Evolutionary conservation across 768 basidiomycete species (phyloP).

Genomic region (Agrocybe praecox): DNA sequence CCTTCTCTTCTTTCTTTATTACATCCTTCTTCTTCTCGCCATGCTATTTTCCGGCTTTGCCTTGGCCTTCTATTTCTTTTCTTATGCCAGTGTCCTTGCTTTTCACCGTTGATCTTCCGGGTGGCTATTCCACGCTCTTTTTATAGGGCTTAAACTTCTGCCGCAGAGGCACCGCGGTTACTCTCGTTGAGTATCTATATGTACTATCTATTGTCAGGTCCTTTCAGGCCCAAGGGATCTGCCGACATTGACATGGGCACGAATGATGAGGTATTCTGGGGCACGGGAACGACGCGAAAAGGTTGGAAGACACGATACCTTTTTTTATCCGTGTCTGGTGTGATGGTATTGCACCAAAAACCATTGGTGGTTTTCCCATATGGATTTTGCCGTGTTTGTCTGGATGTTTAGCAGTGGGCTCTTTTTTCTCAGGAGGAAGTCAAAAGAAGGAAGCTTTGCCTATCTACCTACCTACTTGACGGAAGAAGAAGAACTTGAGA

Average conservation of each 20-base stretch:
- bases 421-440: not conserved
- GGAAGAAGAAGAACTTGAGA: not conserved
- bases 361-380: too few species aligned
- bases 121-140: too few species aligned
- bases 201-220: too few species aligned
- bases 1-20: too few species aligned
- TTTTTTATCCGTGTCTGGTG: too few species aligned
- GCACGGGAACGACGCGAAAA: too few species aligned
- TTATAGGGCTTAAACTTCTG: constrained; percentile 18
- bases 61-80: too few species aligned
- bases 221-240: constrained; percentile 17
- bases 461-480: not conserved
- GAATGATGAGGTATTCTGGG: too few species aligned
- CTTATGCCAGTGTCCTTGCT: constrained; percentile 1
- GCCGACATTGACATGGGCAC: constrained; percentile 11
- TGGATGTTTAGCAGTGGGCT: too few species aligned
- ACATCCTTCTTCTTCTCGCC: not conserved
- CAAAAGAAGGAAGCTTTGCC: not conserved
- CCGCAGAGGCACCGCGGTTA: constrained; percentile 36
- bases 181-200: constrained; percentile 35
- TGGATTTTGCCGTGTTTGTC: too few species aligned
- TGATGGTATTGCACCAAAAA: too few species aligned
- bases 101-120: constrained; percentile 2
- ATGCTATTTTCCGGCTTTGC: not conserved
- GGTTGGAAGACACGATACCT: too few species aligned